Conservation (phyloP, 768 basidiomycete genomes). For the Russula sp. region DNA sequence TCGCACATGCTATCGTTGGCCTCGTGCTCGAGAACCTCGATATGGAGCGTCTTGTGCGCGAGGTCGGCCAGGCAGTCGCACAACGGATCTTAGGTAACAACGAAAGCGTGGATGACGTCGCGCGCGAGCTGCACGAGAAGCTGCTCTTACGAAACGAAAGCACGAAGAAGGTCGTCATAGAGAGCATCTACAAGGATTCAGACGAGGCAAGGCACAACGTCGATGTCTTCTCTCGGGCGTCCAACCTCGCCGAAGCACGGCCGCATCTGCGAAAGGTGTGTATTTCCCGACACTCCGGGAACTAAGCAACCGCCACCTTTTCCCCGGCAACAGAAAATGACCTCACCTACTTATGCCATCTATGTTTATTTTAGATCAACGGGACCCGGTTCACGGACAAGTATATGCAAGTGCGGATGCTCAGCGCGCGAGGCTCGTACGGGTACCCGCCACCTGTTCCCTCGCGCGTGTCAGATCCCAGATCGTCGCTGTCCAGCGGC, state of each 20-base stretch:
- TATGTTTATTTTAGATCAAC: constrained; percentile 54
- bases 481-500: constrained; percentile 36
- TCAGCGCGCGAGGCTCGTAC: constrained; percentile 46
- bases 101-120: constrained; percentile 95
- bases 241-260: constrained; percentile 64
- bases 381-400: constrained; percentile 98
- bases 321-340: too few relatives aligned
- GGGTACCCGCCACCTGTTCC: constrained; percentile 47
- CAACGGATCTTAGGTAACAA: constrained; percentile 88
- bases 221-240: constrained; percentile 69
- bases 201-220: constrained; percentile 90
- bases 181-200: constrained; percentile 92
- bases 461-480: constrained; percentile 36
- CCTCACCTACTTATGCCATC: neutral
- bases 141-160: constrained; percentile 88
- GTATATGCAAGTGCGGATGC: constrained; percentile 72
- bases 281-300: too few relatives aligned
- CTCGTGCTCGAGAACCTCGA: constrained; percentile 96
- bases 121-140: constrained; percentile 88
- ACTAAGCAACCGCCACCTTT: too few relatives aligned
- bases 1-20: constrained; percentile 94
- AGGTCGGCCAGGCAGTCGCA: constrained; percentile 91
- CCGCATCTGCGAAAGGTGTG: constrained; percentile 71
- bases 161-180: constrained; percentile 94
- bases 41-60: constrained; percentile 93